A percentile compares a stretch with the other conserved stretches of the same genome.
phyloP scores from a whole-genome alignment of 108 stramenopile species.

The Stephanodiscus minutulus region DNA sequence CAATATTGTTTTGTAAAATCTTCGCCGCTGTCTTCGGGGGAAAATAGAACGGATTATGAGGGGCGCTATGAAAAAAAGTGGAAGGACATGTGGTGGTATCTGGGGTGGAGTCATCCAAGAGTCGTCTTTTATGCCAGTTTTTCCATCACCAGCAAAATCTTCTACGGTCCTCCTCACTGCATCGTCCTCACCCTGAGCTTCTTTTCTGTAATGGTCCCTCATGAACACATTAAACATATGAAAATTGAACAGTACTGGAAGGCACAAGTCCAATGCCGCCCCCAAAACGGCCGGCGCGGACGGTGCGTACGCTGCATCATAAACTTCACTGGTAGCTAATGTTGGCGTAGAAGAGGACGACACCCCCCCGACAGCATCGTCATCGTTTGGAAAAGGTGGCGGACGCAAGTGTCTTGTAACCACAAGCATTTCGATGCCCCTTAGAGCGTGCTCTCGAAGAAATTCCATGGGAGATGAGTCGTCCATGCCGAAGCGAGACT shows the following conservation, averaged over 20 bases:
- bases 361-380: conserved; percentile 9
- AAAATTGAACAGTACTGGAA: conserved; percentile 89
- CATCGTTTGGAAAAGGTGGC: conserved; percentile 26
- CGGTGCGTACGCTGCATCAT: conserved; percentile 79
- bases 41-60: conserved; percentile 68
- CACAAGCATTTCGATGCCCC: conserved; percentile 41
- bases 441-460: conserved; percentile 25
- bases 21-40: conserved; percentile 64
- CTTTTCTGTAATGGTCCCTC: conserved; percentile 50
- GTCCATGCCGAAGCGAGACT: neutral
- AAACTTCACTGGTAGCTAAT: conserved; percentile 32
- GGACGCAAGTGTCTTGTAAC: conserved; percentile 25
- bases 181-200: conserved; percentile 18
- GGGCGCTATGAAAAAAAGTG: conserved; percentile 78
- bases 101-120: conserved; percentile 43
- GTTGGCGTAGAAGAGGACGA: conserved; percentile 12
- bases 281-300: conserved; percentile 83
- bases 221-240: conserved; percentile 80
- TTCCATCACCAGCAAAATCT: conserved; percentile 5
- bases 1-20: conserved; percentile 78
- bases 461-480: conserved; percentile 28
- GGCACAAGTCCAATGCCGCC: conserved; percentile 79
- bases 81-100: conserved; percentile 73
- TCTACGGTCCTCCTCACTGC: neutral
- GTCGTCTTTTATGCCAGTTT: conserved; percentile 51